phyloP scores from a whole-genome alignment of 2,329 filamentous ascomycete species.

The Trichoderma polysporum region DNA sequence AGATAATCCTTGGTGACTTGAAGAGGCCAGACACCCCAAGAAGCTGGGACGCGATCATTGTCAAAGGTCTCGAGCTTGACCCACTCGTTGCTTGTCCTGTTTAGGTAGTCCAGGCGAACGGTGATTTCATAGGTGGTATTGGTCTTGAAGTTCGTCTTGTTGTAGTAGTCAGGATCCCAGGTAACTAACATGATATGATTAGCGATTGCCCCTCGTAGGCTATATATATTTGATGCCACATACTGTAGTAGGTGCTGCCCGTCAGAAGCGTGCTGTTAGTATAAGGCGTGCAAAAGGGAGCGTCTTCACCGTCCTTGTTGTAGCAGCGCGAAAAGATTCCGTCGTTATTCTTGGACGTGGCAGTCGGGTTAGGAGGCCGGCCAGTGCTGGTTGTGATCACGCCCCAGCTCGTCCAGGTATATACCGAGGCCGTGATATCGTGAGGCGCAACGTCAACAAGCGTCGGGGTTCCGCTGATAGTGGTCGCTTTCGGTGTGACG shows the following conservation, averaged over 20 bases:
- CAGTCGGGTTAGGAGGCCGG: slow-evolving; percentile 46
- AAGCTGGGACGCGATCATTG: slow-evolving; percentile 36
- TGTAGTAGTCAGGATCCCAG: slow-evolving; percentile 56
- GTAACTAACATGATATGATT: slow-evolving; percentile 44
- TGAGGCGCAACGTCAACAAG: slow-evolving; percentile 43
- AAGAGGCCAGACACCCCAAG: slow-evolving; percentile 51
- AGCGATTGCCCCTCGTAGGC: not conserved
- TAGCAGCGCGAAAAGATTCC: slow-evolving; percentile 53
- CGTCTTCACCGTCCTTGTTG: slow-evolving; percentile 47
- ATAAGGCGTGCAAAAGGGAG: slow-evolving; percentile 54
- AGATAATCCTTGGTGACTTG: slow-evolving; percentile 41
- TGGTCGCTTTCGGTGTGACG: slow-evolving; percentile 49
- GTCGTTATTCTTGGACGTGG: slow-evolving; percentile 40
- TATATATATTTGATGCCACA: slow-evolving; percentile 20
- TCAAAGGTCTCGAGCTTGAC: slow-evolving; percentile 38
- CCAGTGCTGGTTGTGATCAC: slow-evolving; percentile 43
- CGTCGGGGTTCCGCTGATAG: slow-evolving; percentile 45
- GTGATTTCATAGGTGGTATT: slow-evolving; percentile 35
- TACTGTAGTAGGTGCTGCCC: slow-evolving; percentile 53
- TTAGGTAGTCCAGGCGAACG: slow-evolving; percentile 43
- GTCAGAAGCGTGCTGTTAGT: slow-evolving; percentile 44
- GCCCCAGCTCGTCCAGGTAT: slow-evolving; percentile 38
- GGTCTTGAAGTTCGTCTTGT: slow-evolving; percentile 31
- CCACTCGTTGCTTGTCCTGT: slow-evolving; percentile 38
- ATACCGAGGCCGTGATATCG: slow-evolving; percentile 48